A percentile compares a stretch with the other conserved stretches of the same genome.
phyloP scores from a whole-genome alignment of 1,284 basidiomycete species.

The Naganishia sp. region DNA sequence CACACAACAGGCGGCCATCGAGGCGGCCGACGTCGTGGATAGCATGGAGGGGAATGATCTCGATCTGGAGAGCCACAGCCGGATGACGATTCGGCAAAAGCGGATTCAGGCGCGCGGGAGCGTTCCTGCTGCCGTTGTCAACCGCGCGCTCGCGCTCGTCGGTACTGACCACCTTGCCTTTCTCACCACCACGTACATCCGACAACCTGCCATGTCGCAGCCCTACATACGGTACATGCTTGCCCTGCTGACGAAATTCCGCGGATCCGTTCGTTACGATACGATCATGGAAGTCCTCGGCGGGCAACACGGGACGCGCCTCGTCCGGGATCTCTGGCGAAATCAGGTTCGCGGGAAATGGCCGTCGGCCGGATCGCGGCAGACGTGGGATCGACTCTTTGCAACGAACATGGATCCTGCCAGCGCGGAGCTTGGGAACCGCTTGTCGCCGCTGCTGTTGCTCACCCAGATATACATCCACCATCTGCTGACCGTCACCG shows the following conservation, averaged over 20 bases:
- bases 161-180: slow-evolving; percentile 25
- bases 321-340: slow-evolving; percentile 74
- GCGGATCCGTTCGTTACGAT: slow-evolving; percentile 63
- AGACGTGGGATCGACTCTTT: slow-evolving; percentile 31
- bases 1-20: slow-evolving; percentile 3
- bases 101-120: slow-evolving; percentile 20
- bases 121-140: slow-evolving; percentile 17
- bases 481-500: slow-evolving; percentile 84
- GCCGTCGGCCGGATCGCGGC: slow-evolving; percentile 22
- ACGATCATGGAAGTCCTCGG: slow-evolving; percentile 53
- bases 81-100: slow-evolving; percentile 12
- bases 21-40: slow-evolving; percentile 6
- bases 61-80: slow-evolving; percentile 25
- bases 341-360: slow-evolving; percentile 65
- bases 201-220: slow-evolving; percentile 10
- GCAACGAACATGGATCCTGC: neutral
- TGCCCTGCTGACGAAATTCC: slow-evolving; percentile 54
- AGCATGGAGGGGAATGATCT: slow-evolving; percentile 34
- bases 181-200: slow-evolving; percentile 15
- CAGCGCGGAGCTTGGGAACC: slow-evolving; percentile 46
- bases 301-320: slow-evolving; percentile 46
- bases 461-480: slow-evolving; percentile 82
- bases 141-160: slow-evolving; percentile 25
- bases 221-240: slow-evolving; percentile 45
- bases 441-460: slow-evolving; percentile 67